Evolutionary conservation across 495 filamentous ascomycete species (phyloP), one percentile per base, ranked within the genome.

Genomic region (Neurospora hispaniola): DNA sequence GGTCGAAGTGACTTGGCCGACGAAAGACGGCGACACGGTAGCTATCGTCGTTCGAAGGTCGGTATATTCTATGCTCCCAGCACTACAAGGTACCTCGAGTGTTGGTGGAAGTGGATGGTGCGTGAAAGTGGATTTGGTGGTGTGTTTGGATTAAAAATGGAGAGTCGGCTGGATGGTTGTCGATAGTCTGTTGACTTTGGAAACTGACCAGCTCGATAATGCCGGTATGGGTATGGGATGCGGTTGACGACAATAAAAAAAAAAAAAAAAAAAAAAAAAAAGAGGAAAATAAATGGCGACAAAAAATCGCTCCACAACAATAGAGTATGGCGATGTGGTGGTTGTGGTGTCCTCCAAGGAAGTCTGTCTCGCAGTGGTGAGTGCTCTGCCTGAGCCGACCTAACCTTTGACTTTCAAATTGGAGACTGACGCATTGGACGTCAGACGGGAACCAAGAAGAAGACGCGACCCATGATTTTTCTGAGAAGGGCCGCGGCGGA

Each of bases 391-490:
- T 48, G 44, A 48, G 20, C 48, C 11, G 20, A 59, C 7, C 5
- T 3, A 8, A 54, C 20, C 12, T 44, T 54, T 62, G 54, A 31
- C 23, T 62, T 35, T 35, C 54, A 66, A 14, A 35, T 66, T 14
- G 54, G 31, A 62, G 54, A 66, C 54, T 62, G 54, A 66, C 54
- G 54, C 54, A 66, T 12, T 66, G 54, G 54, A 62, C 42, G 43
- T 27, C 42, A 31, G 70, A 59, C 31, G 27, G 70, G 41, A 48
- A 38, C 35, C 18, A 42, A 44, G n/a, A 70, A 62, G 12, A 38
- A 70, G 72, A 80, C 76, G 75, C 77, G 78, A 75, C 74, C 74
- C 75, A 74, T 70, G 74, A 77, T 76, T 79, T 80, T 81, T 78
- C 71, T 75, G 54, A 16, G 23, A 59, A 12, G 1, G 23, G 54